Base-by-base conservation (phyloP, 495 filamentous ascomycete genomes). In the Trichoderma gamsii region DNA sequence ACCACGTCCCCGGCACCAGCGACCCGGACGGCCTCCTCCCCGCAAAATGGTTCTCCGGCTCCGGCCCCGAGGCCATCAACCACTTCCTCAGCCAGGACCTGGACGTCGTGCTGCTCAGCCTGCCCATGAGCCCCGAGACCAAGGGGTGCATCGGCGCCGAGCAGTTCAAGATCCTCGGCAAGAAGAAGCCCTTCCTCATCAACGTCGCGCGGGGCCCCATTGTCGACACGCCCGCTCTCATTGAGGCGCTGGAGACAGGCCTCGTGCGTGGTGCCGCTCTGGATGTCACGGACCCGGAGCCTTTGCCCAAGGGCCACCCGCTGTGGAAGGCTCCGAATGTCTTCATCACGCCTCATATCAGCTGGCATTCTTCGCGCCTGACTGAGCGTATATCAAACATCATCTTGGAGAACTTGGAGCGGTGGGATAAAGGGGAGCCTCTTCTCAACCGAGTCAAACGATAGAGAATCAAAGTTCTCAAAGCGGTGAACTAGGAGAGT, bases 261-360 rank as follows among this genome's bases (percentile, higher is more conserved):
- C 82, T 80, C 21, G 76, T 97, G 63, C 81, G 86, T 35, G 92
- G 91, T 25, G 86, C 92, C 12, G 91, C 91, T 59, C 75, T 96
- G 51, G 93, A 97, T 78, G 93, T 96, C 0, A 91, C 92, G 44
- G 92, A 95, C 67, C 91, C 91, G 0, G 93, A 97, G 72, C 92
- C 92, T 0, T 73, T 97, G 71, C 90, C 90, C 0, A 69, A 79
- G 32, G 87, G 89, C 12, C 84, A 88, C 75, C 84, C 87, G 68
- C 75, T 97, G 41, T 95, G 91, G 86, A 84, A 83, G n/a, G 78
- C 87, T 71, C 81, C 85, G 68, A 93, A 94, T 79, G 81, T 90
- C 29, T 83, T 88, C 63, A 83, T 96, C 66, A 93, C 90, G 69
- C 92, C 92, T 41, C 92, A 97, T 83, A 77, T 92, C 21, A 92